Conservation (phyloP, 805 yeast species). For the Komagataella kurtzmanii region DNA sequence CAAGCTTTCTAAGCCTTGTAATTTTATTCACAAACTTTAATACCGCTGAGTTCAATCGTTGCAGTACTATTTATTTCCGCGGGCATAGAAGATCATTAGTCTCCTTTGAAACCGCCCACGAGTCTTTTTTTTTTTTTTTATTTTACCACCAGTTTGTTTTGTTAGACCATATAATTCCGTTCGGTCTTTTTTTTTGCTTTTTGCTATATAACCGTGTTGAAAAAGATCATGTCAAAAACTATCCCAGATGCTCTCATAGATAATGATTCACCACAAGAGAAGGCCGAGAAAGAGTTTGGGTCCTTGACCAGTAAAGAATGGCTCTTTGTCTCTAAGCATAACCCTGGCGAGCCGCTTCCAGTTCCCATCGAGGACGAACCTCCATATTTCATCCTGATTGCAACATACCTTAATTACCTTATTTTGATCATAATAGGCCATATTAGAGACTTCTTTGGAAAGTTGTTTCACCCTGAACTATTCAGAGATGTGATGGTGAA, state of each 20-base stretch:
- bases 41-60: background rate
- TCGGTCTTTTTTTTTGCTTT: background rate
- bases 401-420: conserved; percentile 79
- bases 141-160: background rate
- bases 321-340: conserved; percentile 46
- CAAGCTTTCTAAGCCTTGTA: background rate
- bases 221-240: conserved; percentile 3
- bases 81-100: background rate
- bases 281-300: conserved; percentile 62
- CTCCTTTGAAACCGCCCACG: background rate
- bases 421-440: conserved; percentile 83
- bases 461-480: conserved; percentile 50
- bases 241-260: conserved; percentile 22
- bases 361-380: conserved; percentile 72
- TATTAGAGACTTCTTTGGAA: conserved; percentile 77
- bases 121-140: background rate
- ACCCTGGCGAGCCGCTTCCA: conserved; percentile 42
- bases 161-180: background rate
- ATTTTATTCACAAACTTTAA: background rate
- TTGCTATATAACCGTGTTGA: background rate
- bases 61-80: background rate
- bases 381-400: conserved; percentile 62
- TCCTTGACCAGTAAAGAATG: conserved; percentile 48
- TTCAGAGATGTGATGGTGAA: conserved; percentile 57
- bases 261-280: conserved; percentile 17